These are phyloP conservation scores for Yamadazyma olivae DNA, from an alignment of 805 yeast genomes.

Conservation along the genomic window DNA sequence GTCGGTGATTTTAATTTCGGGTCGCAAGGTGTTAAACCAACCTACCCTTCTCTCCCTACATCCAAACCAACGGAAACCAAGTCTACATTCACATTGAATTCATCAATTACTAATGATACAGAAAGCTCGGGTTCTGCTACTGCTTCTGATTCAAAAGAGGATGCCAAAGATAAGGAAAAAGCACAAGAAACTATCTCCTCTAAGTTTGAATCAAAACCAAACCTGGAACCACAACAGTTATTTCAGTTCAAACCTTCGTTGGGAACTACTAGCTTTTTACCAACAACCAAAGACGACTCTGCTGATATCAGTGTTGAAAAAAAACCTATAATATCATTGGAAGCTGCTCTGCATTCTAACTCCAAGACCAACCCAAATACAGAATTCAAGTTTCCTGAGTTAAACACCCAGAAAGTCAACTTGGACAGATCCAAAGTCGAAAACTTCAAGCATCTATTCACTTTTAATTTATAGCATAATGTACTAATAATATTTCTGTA, in stretches of 20 bases:
- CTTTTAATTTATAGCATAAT: constrained; percentile 13
- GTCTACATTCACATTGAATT: background rate
- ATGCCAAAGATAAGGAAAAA: background rate
- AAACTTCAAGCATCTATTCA: constrained; percentile 21
- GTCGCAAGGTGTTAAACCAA: no score
- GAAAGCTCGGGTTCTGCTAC: constrained; percentile 1
- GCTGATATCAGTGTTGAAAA: background rate
- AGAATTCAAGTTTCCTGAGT: constrained; percentile 20
- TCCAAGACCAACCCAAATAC: constrained; percentile 1
- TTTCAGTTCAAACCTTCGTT: constrained; percentile 4
- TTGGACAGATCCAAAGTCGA: constrained; percentile 23
- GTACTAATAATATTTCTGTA: constrained; percentile 1
- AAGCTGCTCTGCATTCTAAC: background rate
- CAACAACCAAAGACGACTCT: background rate
- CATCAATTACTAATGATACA: background rate
- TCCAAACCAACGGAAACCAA: no score
- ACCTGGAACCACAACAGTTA: no score
- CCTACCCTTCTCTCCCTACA: no score
- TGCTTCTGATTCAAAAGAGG: background rate
- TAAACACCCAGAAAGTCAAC: constrained; percentile 12
- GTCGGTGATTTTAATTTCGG: no score
- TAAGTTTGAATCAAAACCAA: no score
- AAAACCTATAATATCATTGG: background rate
- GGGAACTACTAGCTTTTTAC: constrained; percentile 3
- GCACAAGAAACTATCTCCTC: background rate